Evolutionary conservation across 1,139 yeast species (phyloP), one percentile per base, ranked within the genome.

Genomic region (Kodamaea ohmeri): DNA sequence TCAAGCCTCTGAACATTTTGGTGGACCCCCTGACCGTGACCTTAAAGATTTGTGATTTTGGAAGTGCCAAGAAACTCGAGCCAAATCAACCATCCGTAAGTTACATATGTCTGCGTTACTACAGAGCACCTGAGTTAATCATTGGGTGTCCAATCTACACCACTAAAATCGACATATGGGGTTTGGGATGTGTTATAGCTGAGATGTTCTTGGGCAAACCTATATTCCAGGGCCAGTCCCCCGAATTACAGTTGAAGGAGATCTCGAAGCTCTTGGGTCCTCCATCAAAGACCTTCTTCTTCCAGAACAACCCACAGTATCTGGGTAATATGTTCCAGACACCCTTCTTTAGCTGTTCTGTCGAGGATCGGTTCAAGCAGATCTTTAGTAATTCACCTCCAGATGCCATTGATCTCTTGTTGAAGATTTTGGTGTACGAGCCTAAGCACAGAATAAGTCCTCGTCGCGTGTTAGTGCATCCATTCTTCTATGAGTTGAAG

Each of bases 151-250:
- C 84, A 29, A 68, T 78, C 36, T 85, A 85, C 55, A 75, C 89
- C 2, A 83, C 92, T 6, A 84, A 83, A 53, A 83, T 85, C 42
- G 95, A 85, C 57, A 78, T 83, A 42, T 85, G 95, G 95, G 92
- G 92, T 1, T 67, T 83, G 40, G 95, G 95, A 1, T 85, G 95
- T 68, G 92, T 84, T 7, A 67, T 84, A 47, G 92, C 92, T 14
- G 94, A 85, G 59, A 83, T 85, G 90, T 73, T 83, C 47, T 69
- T 83, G 52, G 90, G 92, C 22, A 82, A 79, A 55, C 88, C 92
- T 3, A 81, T 85, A 16, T 85, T 85, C 63, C 92, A 83, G 63
- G 94, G 94, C 37, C 82, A 78, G 51, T 80, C 82, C 37, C 87
- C 90, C 11, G 74, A 81, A 54, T 62, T 81, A 37, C 95, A 84